Evolutionary conservation across 225 moss, liverwort and hornwort genomes (phyloP), one percentile per base, ranked within the genome.

Genomic region (Neckera pumila): DNA sequence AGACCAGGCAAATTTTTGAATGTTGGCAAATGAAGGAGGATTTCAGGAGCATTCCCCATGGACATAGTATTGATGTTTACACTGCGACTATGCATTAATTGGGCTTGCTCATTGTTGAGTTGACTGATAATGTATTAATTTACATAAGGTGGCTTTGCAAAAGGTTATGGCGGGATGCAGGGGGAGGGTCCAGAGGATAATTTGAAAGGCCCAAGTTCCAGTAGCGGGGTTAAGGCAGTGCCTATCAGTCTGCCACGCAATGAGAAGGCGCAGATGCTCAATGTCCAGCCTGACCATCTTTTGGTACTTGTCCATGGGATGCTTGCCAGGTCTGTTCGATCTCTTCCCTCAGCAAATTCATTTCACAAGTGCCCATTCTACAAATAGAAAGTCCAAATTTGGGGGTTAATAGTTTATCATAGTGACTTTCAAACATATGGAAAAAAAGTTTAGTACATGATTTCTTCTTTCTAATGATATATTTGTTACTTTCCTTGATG

Each of bases 251-350:
- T 88, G 88, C 86, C 87, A 47, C 88, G 71, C 72, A 71, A 79
- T n/a, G 79, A 61, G 80, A 81, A 84, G 83, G 84, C 51, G 56
- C 84, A 87, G 87, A 76, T 88, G 78, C 63, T 89, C 63, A 89
- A 94, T 85, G 90, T 58, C 54, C 90, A 87, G 69, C 93, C 97
- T 87, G 96, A 99, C 66, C 98, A 99, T 95, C 96, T 99, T 81
- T 88, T 99, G 92, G 91, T 97, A 76, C 97, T 99, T 88, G 97
- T 99, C 33, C 98, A 99, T 90, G 98, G 97, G 27, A 97, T 99
- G 56, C 95, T 99, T 82, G 94, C 95, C 54, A 97, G 75, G 85
- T 85, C 61, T 90, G 96, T 96, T 86, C 73, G 87, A 79, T 60
- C 42, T n/a, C 72, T 87, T 34, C 53, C 71, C 81, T 87, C 77